Evolutionary conservation across 768 basidiomycete species (phyloP), one percentile per base, ranked within the genome.

Genomic region (Rhodosporidiobolus odoratus): DNA sequence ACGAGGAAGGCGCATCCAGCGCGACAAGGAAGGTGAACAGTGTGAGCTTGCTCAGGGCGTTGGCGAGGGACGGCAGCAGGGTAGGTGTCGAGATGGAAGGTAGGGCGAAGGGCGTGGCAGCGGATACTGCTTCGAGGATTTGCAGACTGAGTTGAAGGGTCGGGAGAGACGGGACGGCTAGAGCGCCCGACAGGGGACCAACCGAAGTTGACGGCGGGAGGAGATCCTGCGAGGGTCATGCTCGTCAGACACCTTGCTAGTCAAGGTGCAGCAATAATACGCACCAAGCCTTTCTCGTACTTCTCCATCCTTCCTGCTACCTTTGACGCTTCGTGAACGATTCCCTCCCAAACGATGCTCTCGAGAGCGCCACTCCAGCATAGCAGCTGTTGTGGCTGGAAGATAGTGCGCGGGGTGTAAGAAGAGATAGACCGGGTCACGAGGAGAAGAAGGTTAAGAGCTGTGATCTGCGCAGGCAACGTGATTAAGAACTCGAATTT

Each of bases 311-410:
- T 66, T 16, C 10, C 13, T 0, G 17, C 21, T 8, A 67, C 12
- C 9, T 25, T 21, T 3, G 1, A 3, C 4, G 37, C 43, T 56
- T 74, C 73, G 19, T 41, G n/a, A 2, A 65, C 5, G 17, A 74
- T 41, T 0, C 23, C 27, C 2, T 27, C n/a, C 25, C 23, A 4
- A 2, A 58, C 58, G n/a, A 70, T 69, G 2, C 25, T n/a, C 23
- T 32, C 65, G 56, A 74, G 59, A 1, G 62, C 58, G n/a, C 69
- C 69, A 6, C 35, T 63, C 2, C 35, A 35, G 62, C 73, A 74
- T 38, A 74, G 43, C 2, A 70, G 58, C n/a, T 68, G 54, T 43
- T 74, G 73, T 9, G 73, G 73, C 47, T 66, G 68, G 53, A 74
- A 74, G 62, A 67, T 65, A 3, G 73, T 12, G 21, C 73, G 68